Percentiles rank a stretch among this genome's conserved stretches.
Conservation (phyloP, 2,329 filamentous ascomycete species). For the Dothistroma pini region DNA sequence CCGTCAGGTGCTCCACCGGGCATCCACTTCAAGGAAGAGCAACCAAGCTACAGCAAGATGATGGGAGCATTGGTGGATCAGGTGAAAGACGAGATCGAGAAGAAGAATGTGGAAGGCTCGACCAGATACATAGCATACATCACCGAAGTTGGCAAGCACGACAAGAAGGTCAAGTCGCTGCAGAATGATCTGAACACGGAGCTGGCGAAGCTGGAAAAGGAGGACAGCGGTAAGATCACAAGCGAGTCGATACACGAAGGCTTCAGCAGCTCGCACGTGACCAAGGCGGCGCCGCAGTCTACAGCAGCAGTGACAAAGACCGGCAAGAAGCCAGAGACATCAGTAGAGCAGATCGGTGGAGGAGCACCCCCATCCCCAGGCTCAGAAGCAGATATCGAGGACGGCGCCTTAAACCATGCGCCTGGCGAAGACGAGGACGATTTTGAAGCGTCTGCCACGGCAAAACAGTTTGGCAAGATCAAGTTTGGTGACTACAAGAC, state of each 20-base stretch:
- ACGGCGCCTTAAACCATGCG: constrained; percentile 41
- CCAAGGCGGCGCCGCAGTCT: constrained; percentile 47
- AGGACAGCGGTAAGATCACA: constrained; percentile 86
- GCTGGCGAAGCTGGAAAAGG: constrained; percentile 76
- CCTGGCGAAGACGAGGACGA: constrained; percentile 59
- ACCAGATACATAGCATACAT: constrained; percentile 71
- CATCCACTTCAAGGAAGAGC: constrained; percentile 69
- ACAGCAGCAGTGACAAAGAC: constrained; percentile 36
- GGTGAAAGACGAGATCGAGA: constrained; percentile 80
- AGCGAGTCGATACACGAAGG: constrained; percentile 85
- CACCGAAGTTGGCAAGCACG: constrained; percentile 71
- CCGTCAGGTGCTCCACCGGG: constrained; percentile 74
- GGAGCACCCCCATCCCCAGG: constrained; percentile 42
- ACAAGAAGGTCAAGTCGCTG: constrained; percentile 70
- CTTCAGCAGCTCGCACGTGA: constrained; percentile 81
- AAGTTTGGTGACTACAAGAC: constrained; percentile 68
- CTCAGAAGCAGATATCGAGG: constrained; percentile 60
- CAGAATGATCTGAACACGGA: constrained; percentile 72
- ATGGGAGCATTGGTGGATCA: constrained; percentile 94
- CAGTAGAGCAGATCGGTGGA: constrained; percentile 49
- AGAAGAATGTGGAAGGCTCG: constrained; percentile 54
- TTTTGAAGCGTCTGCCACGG: constrained; percentile 71
- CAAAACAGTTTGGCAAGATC: constrained; percentile 78
- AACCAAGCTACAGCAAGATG: constrained; percentile 92
- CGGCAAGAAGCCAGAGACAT: constrained; percentile 27